Base-by-base conservation (phyloP, 2,329 filamentous ascomycete genomes). In the Helicocarpus griseus region DNA sequence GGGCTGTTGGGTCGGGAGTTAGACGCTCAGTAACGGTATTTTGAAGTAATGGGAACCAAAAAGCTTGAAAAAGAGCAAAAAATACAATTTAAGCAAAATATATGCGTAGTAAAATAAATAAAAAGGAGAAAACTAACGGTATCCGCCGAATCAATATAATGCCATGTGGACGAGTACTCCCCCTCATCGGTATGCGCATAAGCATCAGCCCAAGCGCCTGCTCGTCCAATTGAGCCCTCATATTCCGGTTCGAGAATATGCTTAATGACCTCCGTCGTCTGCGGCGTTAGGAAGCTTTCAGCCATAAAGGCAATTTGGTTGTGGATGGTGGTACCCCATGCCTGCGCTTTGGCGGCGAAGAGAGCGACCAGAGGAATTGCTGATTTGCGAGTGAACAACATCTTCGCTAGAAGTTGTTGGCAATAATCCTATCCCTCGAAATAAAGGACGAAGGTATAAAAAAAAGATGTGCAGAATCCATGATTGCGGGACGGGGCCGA, bases 291-390 rank as follows among this genome's bases (percentile, higher is more conserved):
- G 41, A 47, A 51, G 26, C 33, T 31, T 17, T 51, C 49, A 9
- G 41, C 49, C 49, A 51, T 51, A 39, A 46, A 51, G 21, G 19
- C 41, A 22, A 47, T 51, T 40, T 51, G 49, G 31, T 48, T 45
- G 28, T 51, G 49, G 28, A 51, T 28, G 19, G 28, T 39, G 31
- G 49, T 51, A 8, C 43, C 22, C 49, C 49, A 51, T 51, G 49
- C 40, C 31, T 51, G 41, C 4, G 48, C 14, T 9, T 33, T 19
- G 14, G 38, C 22, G 11, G 35, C 26, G 4, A 49, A 13, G 24
- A 45, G 41, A 19, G 41, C 41, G 17, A 31, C 19, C 7, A 45
- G 26, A 1, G 24, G 41, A n/a, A 45, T 17, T 11, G 21, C 21
- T n/a, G 26, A 45, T 29, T 45, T 45, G 9, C 17, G 9, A 9